Evolutionary conservation across 768 basidiomycete species (phyloP).

Genomic region (Cystobasidium ongulense): DNA sequence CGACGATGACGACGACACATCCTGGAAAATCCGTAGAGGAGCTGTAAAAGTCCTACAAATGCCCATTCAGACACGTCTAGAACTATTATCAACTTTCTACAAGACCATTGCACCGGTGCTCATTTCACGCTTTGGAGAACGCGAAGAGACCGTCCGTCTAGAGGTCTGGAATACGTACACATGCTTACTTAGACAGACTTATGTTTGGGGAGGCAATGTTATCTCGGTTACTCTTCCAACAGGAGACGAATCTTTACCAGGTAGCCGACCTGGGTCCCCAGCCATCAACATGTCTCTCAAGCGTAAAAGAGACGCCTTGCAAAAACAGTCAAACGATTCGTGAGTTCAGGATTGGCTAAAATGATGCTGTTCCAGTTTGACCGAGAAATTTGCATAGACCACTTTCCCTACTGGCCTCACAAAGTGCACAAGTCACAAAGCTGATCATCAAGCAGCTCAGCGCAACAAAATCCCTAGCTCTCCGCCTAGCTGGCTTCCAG

Average conservation of each 20-base stretch:
- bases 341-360: slow-evolving; percentile 37
- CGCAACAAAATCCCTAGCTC: slow-evolving; percentile 65
- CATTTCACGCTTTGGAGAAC: slow-evolving; percentile 83
- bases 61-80: slow-evolving; percentile 80
- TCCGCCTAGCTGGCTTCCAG: slow-evolving; percentile 76
- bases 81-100: slow-evolving; percentile 69
- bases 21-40: slow-evolving; percentile 91
- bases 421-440: slow-evolving; percentile 70
- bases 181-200: slow-evolving; percentile 71
- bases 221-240: slow-evolving; percentile 50
- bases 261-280: background rate
- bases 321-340: slow-evolving; percentile 37
- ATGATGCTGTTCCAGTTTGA: background rate
- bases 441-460: slow-evolving; percentile 77
- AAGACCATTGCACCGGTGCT: slow-evolving; percentile 76
- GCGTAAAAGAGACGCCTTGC: slow-evolving; percentile 51
- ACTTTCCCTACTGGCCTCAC: slow-evolving; percentile 60
- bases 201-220: slow-evolving; percentile 61
- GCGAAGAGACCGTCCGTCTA: slow-evolving; percentile 85
- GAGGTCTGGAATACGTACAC: slow-evolving; percentile 87
- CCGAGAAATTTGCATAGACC: slow-evolving; percentile 50
- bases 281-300: slow-evolving; percentile 39
- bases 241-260: background rate
- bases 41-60: slow-evolving; percentile 82
- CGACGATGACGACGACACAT: slow-evolving; percentile 95